Conservation (phyloP, 2,329 filamentous ascomycete species). For the Graphiopsis chlorocephala region DNA sequence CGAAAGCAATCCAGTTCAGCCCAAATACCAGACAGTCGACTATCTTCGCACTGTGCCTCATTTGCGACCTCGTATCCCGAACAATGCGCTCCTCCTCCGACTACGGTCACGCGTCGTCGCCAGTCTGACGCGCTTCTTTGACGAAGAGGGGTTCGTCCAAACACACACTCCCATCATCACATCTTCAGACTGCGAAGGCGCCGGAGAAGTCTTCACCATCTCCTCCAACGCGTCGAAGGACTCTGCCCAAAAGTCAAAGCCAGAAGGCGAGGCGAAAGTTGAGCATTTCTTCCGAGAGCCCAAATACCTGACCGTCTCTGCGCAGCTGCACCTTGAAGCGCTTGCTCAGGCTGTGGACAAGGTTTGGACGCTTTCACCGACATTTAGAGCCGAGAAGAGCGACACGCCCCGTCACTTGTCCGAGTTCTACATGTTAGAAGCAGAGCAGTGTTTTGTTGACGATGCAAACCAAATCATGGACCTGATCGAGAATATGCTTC, state of each 20-base stretch:
- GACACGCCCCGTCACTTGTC: slow-evolving; percentile 91
- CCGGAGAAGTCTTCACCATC: slow-evolving; percentile 86
- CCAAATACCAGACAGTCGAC: slow-evolving; percentile 89
- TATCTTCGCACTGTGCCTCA: slow-evolving; percentile 87
- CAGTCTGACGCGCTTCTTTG: slow-evolving; percentile 73
- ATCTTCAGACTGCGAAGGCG: slow-evolving; percentile 95
- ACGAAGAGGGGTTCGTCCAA: slow-evolving; percentile 67
- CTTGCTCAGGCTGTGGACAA: slow-evolving; percentile 82
- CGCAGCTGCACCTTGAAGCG: slow-evolving; percentile 90
- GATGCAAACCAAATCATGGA: slow-evolving; percentile 70
- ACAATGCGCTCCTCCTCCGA: slow-evolving; percentile 76
- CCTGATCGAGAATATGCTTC: slow-evolving; percentile 75
- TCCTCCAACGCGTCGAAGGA: slow-evolving; percentile 26
- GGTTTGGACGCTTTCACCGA: slow-evolving; percentile 92
- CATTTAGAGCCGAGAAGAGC: slow-evolving; percentile 89
- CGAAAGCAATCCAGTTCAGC: slow-evolving; percentile 90
- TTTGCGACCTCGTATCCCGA: slow-evolving; percentile 74
- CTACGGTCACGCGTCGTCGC: slow-evolving; percentile 78
- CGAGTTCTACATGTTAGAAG: slow-evolving; percentile 99
- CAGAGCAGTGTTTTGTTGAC: slow-evolving; percentile 76
- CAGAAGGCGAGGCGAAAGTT: slow-evolving; percentile 30
- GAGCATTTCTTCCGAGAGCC: slow-evolving; percentile 73
- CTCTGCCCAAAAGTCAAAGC: slow-evolving; percentile 29
- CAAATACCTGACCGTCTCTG: slow-evolving; percentile 96
- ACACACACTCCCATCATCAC: slow-evolving; percentile 93